Base-by-base conservation (phyloP, 305 asterid genomes). In the Solanum hybrid region DNA sequence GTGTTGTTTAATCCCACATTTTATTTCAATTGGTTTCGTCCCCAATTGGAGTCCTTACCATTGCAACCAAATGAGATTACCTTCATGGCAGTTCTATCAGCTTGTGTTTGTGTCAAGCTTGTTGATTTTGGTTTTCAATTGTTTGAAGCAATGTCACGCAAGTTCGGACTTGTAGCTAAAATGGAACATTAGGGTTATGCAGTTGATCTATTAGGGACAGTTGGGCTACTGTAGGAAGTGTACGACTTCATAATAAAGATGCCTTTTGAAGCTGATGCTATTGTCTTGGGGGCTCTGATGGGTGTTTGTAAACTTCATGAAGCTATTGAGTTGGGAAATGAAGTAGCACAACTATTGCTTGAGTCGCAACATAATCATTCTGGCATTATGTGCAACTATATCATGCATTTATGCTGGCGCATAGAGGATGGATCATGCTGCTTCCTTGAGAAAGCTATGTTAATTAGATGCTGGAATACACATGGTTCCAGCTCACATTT, bases 181-280 rank as follows among this genome's bases (percentile, higher is more conserved):
- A 96, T 97, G 99, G 97, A 95, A 89, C 99, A 96, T 91, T 97
- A 96, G 84, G 99, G 98, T 86, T 94, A 98, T 90, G 93, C 95
- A 29, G 98, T 95, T 81, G 95, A 95, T 94, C 96, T 95, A 61
- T 92, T 95, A 80, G 97, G 96, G 74, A 93, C 97, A 93, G 97
- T 97, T 13, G 98, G 97, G 64, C 93, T 94, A 36, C 89, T 96
- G 89, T 90, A 67, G 88, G 99, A 96, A 93, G 97, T 97, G 11
- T 18, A 20, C 24, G 0, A 3, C 69, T 57, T 18, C 69, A 57
- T 57, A 18, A 57, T 18, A 11, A 57, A 57, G 69, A 57, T 18
- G 69, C 0, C 69, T 57, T 51, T 57, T 57, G 69, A 57, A 18
- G 69, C 67, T 57, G n/a, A 57, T 0, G 67, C 67, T 57, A 57